Evolutionary conservation across 495 filamentous ascomycete species (phyloP).

Genomic region (Annulohypoxylon stygium): DNA sequence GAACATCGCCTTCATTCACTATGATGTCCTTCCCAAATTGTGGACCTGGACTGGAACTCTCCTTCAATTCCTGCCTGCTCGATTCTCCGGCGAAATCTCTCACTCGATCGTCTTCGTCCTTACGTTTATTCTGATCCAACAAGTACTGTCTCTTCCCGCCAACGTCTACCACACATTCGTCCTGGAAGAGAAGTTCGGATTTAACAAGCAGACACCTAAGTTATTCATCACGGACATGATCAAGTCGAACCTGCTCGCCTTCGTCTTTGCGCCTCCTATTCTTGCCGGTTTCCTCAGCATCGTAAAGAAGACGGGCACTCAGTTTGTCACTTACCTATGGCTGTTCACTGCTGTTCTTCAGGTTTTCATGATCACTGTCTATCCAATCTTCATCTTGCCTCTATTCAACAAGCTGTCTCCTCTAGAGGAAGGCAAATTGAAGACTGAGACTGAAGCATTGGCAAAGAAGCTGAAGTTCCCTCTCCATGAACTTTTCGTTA

Average conservation of each 20-base stretch:
- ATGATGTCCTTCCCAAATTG: constrained; percentile 87
- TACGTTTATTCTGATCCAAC: constrained; percentile 83
- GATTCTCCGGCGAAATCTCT: constrained; percentile 91
- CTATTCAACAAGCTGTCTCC: constrained; percentile 99
- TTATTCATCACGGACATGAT: constrained; percentile 92
- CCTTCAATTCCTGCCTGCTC: constrained; percentile 76
- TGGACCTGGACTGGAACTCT: constrained; percentile 85
- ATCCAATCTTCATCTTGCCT: constrained; percentile 92
- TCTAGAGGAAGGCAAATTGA: constrained; percentile 85
- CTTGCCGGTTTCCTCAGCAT: constrained; percentile 92
- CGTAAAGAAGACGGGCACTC: constrained; percentile 87
- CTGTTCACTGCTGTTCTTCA: constrained; percentile 88
- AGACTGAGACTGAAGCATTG: constrained; percentile 87
- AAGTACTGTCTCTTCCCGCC: constrained; percentile 81
- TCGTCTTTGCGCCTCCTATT: constrained; percentile 84
- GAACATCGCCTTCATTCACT: constrained; percentile 88
- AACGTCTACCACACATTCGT: constrained; percentile 94
- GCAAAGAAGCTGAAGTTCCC: constrained; percentile 91
- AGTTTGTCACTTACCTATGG: constrained; percentile 99
- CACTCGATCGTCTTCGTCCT: constrained; percentile 95
- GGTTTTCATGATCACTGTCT: constrained; percentile 94
- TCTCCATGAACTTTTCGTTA: constrained; percentile 89
- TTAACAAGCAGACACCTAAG: constrained; percentile 95
- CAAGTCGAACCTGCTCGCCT: constrained; percentile 86
- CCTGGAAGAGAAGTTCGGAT: constrained; percentile 95